Evolutionary conservation across 225 moss, liverwort and hornwort genomes (phyloP).

Genomic region (Rhytidiadelphus loreus): DNA sequence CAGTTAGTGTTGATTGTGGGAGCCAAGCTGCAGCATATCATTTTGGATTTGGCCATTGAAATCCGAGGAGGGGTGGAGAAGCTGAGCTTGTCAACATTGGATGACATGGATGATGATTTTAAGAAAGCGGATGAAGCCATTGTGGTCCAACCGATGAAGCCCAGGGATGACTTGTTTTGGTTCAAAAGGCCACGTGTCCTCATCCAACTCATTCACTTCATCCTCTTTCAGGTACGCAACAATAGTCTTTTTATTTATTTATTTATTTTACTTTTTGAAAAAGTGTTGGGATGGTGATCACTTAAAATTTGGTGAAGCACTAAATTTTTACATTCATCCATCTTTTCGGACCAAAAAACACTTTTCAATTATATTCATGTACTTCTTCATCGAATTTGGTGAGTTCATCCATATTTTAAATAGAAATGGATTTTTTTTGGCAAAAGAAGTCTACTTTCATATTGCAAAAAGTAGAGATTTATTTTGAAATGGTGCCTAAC

Average conservation of each 20-base stretch:
- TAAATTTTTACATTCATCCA: not conserved
- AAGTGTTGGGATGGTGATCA: not conserved
- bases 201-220: conserved; percentile 61
- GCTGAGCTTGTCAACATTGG: not conserved
- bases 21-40: conserved; percentile 65
- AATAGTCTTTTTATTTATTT: fast-evolving
- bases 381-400: not conserved
- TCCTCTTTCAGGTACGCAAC: conserved; percentile 70
- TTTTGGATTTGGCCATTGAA: conserved; percentile 52
- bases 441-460: not conserved
- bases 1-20: conserved; percentile 38
- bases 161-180: conserved; percentile 92
- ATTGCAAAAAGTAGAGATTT: not conserved
- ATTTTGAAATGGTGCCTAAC: not conserved
- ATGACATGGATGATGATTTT: conserved; percentile 26
- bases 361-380: not conserved
- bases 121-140: not conserved
- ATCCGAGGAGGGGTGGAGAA: conserved; percentile 31
- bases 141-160: conserved; percentile 26
- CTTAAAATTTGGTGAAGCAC: not conserved
- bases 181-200: conserved; percentile 54
- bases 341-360: not conserved
- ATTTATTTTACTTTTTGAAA: not conserved
- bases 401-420: not conserved
- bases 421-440: not conserved